Evolutionary conservation across 2,329 filamentous ascomycete genomes (phyloP).

Genomic region (Ophiostoma sp.): DNA sequence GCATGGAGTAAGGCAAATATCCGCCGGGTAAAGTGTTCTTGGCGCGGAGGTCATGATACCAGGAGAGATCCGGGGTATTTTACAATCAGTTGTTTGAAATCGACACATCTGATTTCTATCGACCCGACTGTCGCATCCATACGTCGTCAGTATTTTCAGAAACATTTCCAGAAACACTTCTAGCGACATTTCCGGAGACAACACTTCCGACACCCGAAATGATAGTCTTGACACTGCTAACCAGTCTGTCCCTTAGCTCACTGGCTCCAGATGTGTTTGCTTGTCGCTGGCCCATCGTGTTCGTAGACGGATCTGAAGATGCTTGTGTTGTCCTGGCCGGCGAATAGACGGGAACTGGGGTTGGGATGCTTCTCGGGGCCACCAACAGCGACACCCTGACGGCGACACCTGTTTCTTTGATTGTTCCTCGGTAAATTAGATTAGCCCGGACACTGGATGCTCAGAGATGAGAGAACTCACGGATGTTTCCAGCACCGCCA

Average conservation of each 20-base stretch:
- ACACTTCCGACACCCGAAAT: neutral
- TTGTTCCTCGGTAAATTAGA: neutral
- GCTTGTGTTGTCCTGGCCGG: neutral
- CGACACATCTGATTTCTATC: neutral
- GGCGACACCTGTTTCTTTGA: neutral
- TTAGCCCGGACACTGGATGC: neutral
- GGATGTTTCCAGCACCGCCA: neutral
- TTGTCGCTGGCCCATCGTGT: neutral
- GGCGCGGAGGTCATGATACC: conserved; percentile 1
- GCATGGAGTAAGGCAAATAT: conserved; percentile 1
- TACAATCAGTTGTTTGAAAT: neutral
- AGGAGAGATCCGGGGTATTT: neutral
- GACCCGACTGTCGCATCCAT: neutral
- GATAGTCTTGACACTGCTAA: neutral
- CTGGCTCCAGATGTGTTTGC: neutral
- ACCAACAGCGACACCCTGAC: neutral
- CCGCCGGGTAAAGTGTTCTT: conserved; percentile 6
- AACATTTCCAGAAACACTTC: too few relatives aligned
- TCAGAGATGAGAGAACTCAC: neutral
- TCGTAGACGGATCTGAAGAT: neutral
- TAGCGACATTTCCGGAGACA: neutral
- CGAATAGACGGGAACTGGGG: neutral
- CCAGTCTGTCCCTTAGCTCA: neutral
- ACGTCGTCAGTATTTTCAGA: neutral
- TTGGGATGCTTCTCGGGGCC: neutral